Percentiles rank a stretch among this genome's conserved stretches.
Conservation (phyloP, 257 asterid genomes). For the Hygrophila difformis region DNA sequence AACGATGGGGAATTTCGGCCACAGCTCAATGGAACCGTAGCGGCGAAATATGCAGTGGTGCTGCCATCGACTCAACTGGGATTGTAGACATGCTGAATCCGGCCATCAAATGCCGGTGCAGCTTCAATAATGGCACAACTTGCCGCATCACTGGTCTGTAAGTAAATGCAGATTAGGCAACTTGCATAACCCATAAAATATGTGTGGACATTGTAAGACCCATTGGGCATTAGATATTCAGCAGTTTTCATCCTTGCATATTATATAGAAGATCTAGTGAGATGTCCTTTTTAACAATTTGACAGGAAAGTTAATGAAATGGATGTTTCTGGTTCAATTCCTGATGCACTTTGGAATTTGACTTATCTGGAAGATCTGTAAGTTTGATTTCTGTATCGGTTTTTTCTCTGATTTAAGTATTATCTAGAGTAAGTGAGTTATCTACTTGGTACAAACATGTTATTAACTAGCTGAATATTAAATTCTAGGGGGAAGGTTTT, state of each 20-base stretch:
- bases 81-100: conserved; percentile 22
- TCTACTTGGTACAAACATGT: too few relatives aligned
- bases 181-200: too few relatives aligned
- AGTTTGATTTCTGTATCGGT: conserved; percentile 7
- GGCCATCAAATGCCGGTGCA: conserved; percentile 37
- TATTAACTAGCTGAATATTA: too few relatives aligned
- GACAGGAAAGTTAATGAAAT: conserved; percentile 39
- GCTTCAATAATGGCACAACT: too few relatives aligned
- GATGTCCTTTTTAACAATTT: conserved; percentile 2
- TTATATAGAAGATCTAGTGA: background rate
- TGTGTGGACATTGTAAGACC: too few relatives aligned
- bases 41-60: conserved; percentile 35
- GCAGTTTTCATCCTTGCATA: too few relatives aligned
- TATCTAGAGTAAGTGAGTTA: conserved; percentile 3
- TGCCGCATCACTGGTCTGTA: too few relatives aligned
- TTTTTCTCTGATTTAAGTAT: background rate
- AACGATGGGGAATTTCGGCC: conserved; percentile 28
- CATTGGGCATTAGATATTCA: too few relatives aligned
- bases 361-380: conserved; percentile 37
- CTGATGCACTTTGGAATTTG: conserved; percentile 45
- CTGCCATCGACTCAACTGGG: conserved; percentile 23
- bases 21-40: conserved; percentile 37
- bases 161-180: too few relatives aligned
- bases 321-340: too few relatives aligned
- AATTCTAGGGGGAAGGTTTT: too few relatives aligned